These are phyloP conservation scores for Centaurea solstitialis DNA, from an alignment of 129 eudicot species.

Conservation along the genomic window DNA sequence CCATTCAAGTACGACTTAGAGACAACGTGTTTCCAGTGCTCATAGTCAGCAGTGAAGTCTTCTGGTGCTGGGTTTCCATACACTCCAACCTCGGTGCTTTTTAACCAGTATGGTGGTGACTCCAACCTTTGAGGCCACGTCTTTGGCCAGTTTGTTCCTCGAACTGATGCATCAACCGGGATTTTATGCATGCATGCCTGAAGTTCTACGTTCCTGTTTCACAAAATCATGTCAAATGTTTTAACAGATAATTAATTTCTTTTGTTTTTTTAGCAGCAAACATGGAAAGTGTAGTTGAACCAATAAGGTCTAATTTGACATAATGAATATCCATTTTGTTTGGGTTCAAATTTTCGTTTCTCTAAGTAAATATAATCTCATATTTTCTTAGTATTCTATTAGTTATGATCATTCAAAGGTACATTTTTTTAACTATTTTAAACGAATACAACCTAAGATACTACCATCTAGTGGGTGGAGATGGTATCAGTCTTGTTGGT, in stretches of 20 bases:
- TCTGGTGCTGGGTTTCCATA: conserved; percentile 52
- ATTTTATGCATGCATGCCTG: conserved; percentile 61
- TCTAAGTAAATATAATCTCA: not conserved
- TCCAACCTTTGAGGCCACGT: conserved; percentile 62
- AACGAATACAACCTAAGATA: not conserved
- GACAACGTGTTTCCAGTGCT: conserved; percentile 55
- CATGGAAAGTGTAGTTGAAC: not conserved
- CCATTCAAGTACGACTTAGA: conserved; percentile 54
- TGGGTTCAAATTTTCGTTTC: not conserved
- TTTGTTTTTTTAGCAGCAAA: not conserved
- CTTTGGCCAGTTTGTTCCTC: conserved; percentile 59
- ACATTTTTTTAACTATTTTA: not conserved
- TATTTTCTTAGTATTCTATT: not conserved
- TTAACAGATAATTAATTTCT: not conserved
- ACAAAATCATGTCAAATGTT: conserved; percentile 1
- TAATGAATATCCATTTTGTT: not conserved
- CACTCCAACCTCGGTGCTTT: conserved; percentile 47
- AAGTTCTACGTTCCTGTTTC: conserved; percentile 57
- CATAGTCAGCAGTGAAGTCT: conserved; percentile 51
- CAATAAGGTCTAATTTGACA: not conserved
- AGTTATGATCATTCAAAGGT: not conserved
- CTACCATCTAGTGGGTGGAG: not conserved
- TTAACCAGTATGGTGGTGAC: conserved; percentile 58
- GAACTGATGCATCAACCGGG: conserved; percentile 40
- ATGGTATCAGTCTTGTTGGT: not conserved